These are phyloP conservation scores for Pseudogymnoascus sp. DNA, from an alignment of 2,329 filamentous ascomycete genomes.

Conservation along the genomic window DNA sequence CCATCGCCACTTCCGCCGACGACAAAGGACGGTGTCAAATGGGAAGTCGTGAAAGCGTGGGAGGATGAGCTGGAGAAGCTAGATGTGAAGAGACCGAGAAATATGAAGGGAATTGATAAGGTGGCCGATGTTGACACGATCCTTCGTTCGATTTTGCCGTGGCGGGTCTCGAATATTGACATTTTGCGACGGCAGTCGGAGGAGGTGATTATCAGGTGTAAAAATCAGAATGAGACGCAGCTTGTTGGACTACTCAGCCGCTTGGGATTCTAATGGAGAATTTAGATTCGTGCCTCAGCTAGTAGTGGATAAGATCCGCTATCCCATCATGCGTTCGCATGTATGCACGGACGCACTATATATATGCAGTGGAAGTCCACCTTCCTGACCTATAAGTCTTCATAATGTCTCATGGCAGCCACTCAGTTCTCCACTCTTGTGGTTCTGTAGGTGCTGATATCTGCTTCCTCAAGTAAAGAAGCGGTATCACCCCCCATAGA, in stretches of 20 bases:
- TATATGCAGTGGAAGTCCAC: too few relatives aligned
- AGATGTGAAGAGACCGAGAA: not conserved
- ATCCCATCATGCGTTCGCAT: not conserved
- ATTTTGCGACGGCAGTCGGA: not conserved
- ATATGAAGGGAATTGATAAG: not conserved
- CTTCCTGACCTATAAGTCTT: too few relatives aligned
- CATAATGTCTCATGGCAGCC: too few relatives aligned
- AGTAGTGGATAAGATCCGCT: not conserved
- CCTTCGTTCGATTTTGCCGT: not conserved
- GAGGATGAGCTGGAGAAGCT: not conserved
- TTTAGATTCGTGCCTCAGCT: not conserved
- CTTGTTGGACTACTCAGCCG: not conserved
- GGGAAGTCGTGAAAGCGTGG: not conserved
- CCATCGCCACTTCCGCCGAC: slow-evolving; percentile 9
- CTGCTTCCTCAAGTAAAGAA: not conserved
- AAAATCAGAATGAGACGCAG: not conserved
- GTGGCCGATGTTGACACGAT: not conserved
- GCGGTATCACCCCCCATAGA: not conserved
- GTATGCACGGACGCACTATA: not conserved
- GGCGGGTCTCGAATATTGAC: not conserved
- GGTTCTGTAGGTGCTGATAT: too few relatives aligned
- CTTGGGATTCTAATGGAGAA: not conserved
- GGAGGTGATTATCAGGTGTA: not conserved
- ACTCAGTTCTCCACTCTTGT: too few relatives aligned
- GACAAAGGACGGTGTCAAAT: not conserved